Conservation (phyloP, 257 asterid species). For the Cruciata laevipes region DNA sequence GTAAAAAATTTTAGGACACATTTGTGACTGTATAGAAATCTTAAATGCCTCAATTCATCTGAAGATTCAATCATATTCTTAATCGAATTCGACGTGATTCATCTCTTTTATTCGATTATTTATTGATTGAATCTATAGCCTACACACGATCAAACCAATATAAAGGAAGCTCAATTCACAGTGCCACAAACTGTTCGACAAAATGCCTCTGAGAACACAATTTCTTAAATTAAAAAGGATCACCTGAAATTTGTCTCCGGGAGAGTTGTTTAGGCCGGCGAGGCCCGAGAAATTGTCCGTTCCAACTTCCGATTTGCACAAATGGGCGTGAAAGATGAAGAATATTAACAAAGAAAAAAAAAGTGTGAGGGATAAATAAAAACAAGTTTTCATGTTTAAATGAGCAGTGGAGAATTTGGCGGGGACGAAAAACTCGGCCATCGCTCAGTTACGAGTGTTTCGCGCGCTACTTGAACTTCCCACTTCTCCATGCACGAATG, state of each 20-base stretch:
- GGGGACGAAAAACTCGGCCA: slow-evolving; percentile 11
- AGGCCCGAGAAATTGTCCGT: neutral
- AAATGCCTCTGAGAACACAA: neutral
- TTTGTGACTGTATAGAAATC: too few relatives aligned
- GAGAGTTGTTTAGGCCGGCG: neutral
- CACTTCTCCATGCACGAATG: neutral
- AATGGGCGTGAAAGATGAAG: neutral
- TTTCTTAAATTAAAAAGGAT: neutral
- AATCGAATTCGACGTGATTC: too few relatives aligned
- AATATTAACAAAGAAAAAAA: too few relatives aligned
- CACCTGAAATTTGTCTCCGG: neutral
- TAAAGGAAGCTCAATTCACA: neutral
- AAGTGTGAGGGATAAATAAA: neutral
- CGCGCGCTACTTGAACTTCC: neutral
- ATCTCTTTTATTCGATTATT: too few relatives aligned
- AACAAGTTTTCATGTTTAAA: neutral
- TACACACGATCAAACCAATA: neutral
- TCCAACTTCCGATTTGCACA: neutral
- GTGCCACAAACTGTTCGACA: neutral
- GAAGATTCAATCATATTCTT: too few relatives aligned
- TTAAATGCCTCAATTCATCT: too few relatives aligned
- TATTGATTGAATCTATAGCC: too few relatives aligned
- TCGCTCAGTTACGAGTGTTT: neutral
- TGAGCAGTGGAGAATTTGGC: neutral
- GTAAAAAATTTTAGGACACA: neutral